Evolutionary conservation across 2,329 filamentous ascomycete genomes (phyloP).

Genomic region (Stylonectria norvegica): DNA sequence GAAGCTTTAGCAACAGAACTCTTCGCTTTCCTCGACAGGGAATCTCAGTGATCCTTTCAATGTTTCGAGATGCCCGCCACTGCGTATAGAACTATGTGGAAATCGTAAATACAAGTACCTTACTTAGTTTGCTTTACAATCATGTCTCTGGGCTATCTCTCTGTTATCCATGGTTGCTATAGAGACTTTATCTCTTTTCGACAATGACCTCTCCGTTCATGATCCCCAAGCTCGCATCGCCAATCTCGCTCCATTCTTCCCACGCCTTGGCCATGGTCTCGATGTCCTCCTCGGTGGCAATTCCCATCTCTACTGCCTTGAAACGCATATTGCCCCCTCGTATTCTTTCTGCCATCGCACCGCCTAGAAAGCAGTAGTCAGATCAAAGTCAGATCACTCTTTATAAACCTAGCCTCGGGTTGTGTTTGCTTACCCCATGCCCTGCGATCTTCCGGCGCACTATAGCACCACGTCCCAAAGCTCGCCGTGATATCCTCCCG

Average conservation of each 20-base stretch:
- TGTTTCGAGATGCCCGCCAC: too few species aligned
- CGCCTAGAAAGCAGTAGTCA: slow-evolving; percentile 17
- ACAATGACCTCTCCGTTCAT: slow-evolving; percentile 30
- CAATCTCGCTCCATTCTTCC: slow-evolving; percentile 24
- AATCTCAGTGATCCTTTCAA: too few species aligned
- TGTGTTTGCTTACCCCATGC: slow-evolving; percentile 24
- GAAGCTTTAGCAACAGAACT: too few species aligned
- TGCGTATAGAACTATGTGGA: too few species aligned
- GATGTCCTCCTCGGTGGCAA: slow-evolving; percentile 22
- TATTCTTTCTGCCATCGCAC: slow-evolving; percentile 25
- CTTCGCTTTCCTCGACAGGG: too few species aligned
- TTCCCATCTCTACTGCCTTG: slow-evolving; percentile 24
- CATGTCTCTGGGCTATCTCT: not conserved
- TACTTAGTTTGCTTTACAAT: too few species aligned
- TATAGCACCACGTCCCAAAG: slow-evolving; percentile 32
- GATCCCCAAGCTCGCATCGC: slow-evolving; percentile 29
- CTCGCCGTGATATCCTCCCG: slow-evolving; percentile 22
- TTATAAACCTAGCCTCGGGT: rapidly evolving
- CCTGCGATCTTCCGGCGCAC: slow-evolving; percentile 20
- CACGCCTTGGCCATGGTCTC: slow-evolving; percentile 29
- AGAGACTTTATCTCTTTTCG: slow-evolving; percentile 13
- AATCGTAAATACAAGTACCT: too few species aligned
- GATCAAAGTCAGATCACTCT: not conserved
- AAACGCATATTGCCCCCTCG: slow-evolving; percentile 21
- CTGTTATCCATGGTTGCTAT: not conserved